Percentiles rank a stretch among this genome's conserved stretches.
Conservation (phyloP, 108 stramenopile genomes). For the Cyclotella sp. region DNA sequence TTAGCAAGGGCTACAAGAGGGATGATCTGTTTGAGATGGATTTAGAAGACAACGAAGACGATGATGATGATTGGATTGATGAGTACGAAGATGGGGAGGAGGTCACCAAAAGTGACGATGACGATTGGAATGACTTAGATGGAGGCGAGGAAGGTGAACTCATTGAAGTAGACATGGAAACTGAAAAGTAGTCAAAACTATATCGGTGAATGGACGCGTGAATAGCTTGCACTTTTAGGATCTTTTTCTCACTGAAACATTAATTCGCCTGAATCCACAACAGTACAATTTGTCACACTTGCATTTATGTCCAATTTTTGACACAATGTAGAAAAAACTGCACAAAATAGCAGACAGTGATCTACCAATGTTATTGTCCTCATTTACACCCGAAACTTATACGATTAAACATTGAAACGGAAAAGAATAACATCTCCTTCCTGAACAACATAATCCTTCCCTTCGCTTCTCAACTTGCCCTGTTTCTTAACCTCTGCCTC, state of each 20-base stretch:
- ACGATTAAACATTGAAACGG: slow-evolving; percentile 93
- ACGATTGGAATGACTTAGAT: slow-evolving; percentile 19
- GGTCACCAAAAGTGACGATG: slow-evolving; percentile 25
- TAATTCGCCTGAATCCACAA: background rate
- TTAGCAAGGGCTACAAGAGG: slow-evolving; percentile 67
- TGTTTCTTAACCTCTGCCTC: slow-evolving; percentile 92
- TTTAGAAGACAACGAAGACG: slow-evolving; percentile 66
- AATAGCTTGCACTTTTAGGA: background rate
- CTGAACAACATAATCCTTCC: slow-evolving; percentile 98
- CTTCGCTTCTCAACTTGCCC: slow-evolving; percentile 94
- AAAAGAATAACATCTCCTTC: slow-evolving; percentile 99
- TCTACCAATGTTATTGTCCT: too few relatives aligned
- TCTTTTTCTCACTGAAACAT: background rate
- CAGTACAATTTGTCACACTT: too few relatives aligned
- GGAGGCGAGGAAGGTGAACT: slow-evolving; percentile 26
- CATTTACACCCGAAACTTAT: background rate
- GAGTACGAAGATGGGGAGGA: slow-evolving; percentile 37
- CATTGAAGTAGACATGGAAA: slow-evolving; percentile 29
- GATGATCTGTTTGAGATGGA: slow-evolving; percentile 64
- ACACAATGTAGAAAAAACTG: too few relatives aligned
- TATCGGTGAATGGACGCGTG: too few relatives aligned
- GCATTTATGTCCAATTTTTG: too few relatives aligned
- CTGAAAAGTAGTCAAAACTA: background rate
- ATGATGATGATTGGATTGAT: slow-evolving; percentile 60
- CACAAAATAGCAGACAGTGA: too few relatives aligned